Percentiles rank a stretch among this genome's conserved stretches.
Evolutionary conservation across 2,329 filamentous ascomycete genomes (phyloP).

Genomic region (Coniochaeta sp.): DNA sequence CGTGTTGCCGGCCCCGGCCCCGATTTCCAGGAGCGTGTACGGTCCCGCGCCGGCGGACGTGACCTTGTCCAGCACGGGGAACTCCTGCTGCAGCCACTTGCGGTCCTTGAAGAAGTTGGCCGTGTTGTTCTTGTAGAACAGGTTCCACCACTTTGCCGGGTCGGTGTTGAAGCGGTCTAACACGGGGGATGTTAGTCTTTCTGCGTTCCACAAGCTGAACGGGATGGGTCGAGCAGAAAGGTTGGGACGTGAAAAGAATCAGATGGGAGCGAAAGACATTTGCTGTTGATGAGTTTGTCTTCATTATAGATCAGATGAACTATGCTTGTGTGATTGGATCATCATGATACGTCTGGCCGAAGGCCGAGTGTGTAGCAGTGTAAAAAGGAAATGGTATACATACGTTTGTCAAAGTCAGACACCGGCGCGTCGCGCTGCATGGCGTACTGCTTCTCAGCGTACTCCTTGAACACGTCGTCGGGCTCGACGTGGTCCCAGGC

Average conservation of each 20-base stretch:
- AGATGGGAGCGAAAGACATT: conserved; percentile 70
- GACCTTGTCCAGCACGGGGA: conserved; percentile 75
- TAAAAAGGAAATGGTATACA: conserved; percentile 23
- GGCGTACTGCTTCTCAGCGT: conserved; percentile 75
- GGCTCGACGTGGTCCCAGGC: conserved; percentile 98
- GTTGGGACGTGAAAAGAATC: conserved; percentile 34
- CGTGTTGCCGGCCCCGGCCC: conserved; percentile 92
- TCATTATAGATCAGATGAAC: conserved; percentile 62
- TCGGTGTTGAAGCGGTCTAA: conserved; percentile 77
- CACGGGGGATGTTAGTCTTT: conserved; percentile 3
- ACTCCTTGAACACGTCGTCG: conserved; percentile 80
- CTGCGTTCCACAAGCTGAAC: conserved; percentile 9
- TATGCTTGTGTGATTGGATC: conserved; percentile 58
- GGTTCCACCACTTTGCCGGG: conserved; percentile 95
- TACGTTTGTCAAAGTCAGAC: conserved; percentile 85
- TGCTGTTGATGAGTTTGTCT: conserved; percentile 49
- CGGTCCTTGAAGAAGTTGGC: conserved; percentile 98
- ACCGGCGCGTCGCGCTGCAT: conserved; percentile 83
- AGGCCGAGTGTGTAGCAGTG: conserved; percentile 11
- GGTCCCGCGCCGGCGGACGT: conserved; percentile 63
- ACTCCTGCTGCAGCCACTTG: conserved; percentile 96
- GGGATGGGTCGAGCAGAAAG: not conserved
- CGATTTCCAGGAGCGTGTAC: conserved; percentile 76
- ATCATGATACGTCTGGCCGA: conserved; percentile 19
- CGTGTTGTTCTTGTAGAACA: conserved; percentile 97